phyloP scores from a whole-genome alignment of 2,329 filamentous ascomycete species.

The Colletotrichum costaricense region DNA sequence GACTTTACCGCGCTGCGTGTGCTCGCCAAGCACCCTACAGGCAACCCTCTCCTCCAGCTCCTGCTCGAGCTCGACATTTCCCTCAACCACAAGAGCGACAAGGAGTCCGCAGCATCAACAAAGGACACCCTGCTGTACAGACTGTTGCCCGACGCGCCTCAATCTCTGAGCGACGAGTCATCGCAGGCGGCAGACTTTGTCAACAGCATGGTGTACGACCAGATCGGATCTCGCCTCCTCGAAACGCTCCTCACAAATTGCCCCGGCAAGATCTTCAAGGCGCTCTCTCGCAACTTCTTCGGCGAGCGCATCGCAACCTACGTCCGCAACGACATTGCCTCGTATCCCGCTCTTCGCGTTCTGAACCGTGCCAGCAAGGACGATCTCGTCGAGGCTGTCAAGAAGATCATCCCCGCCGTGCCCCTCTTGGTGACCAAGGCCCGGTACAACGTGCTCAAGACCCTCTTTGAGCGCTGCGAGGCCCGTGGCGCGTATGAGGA shows the following conservation, averaged over 20 bases:
- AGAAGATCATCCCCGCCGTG: slow-evolving; percentile 79
- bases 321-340: slow-evolving; percentile 89
- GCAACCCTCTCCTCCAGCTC: slow-evolving; percentile 93
- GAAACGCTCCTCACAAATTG: slow-evolving; percentile 86
- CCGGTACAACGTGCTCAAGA: slow-evolving; percentile 82
- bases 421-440: slow-evolving; percentile 78
- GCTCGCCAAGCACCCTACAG: slow-evolving; percentile 88
- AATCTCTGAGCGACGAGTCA: slow-evolving; percentile 77
- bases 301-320: slow-evolving; percentile 83
- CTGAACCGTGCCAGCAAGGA: slow-evolving; percentile 88
- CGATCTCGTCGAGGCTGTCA: slow-evolving; percentile 79
- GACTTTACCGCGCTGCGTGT: slow-evolving; percentile 85
- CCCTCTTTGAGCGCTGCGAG: slow-evolving; percentile 84
- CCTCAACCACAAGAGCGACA: slow-evolving; percentile 73
- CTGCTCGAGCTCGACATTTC: slow-evolving; percentile 88
- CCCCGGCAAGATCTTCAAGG: slow-evolving; percentile 92
- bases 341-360: slow-evolving; percentile 86
- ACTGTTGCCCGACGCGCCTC: slow-evolving; percentile 80
- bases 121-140: slow-evolving; percentile 74
- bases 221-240: slow-evolving; percentile 88
- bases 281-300: slow-evolving; percentile 83
- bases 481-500: slow-evolving; percentile 71
- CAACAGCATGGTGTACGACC: slow-evolving; percentile 88
- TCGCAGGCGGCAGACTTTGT: slow-evolving; percentile 83
- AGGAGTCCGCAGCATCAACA: slow-evolving; percentile 59